Percentiles rank a stretch among this genome's conserved stretches.
Evolutionary conservation across 1,284 basidiomycete genomes (phyloP).

Genomic region (Fistulinella staudtii): DNA sequence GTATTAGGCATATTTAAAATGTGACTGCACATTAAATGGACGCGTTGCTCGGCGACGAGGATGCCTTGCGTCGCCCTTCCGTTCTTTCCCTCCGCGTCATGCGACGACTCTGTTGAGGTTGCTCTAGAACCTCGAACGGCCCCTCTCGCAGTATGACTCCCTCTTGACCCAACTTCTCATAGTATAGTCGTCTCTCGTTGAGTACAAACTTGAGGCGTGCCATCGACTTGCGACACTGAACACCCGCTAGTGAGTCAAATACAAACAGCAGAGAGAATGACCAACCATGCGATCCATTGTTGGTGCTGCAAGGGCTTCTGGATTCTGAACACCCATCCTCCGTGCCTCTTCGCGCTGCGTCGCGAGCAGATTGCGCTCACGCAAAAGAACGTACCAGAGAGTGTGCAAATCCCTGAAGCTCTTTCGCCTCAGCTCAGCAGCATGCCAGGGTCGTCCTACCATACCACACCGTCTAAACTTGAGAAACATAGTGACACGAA

Average conservation of each 20-base stretch:
- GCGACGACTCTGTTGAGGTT: constrained; percentile 10
- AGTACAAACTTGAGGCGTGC: constrained; percentile 92
- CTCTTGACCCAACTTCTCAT: constrained; percentile 60
- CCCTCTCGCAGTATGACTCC: constrained; percentile 21
- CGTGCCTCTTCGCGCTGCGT: constrained; percentile 81
- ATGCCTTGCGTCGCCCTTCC: constrained; percentile 13
- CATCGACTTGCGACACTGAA: constrained; percentile 92
- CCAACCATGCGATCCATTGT: constrained; percentile 41
- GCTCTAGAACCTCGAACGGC: constrained; percentile 16
- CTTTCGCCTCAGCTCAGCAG: constrained; percentile 82
- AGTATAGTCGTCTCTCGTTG: constrained; percentile 86
- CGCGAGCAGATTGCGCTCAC: constrained; percentile 85
- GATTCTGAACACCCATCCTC: constrained; percentile 46
- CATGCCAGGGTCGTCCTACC: constrained; percentile 81
- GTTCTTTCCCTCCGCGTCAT: constrained; percentile 25
- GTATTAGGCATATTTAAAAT: constrained; percentile 10
- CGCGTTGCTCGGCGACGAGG: not conserved
- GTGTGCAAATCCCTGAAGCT: constrained; percentile 90
- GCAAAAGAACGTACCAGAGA: constrained; percentile 85
- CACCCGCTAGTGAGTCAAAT: constrained; percentile 1
- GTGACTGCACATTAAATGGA: not conserved
- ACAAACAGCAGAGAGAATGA: constrained; percentile 4
- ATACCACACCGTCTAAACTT: not conserved
- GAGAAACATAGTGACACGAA: constrained; percentile 1
- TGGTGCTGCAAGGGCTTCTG: constrained; percentile 35